These are phyloP conservation scores for Kalmusia sp. DNA, from an alignment of 2,329 filamentous ascomycete species.

Conservation along the genomic window DNA sequence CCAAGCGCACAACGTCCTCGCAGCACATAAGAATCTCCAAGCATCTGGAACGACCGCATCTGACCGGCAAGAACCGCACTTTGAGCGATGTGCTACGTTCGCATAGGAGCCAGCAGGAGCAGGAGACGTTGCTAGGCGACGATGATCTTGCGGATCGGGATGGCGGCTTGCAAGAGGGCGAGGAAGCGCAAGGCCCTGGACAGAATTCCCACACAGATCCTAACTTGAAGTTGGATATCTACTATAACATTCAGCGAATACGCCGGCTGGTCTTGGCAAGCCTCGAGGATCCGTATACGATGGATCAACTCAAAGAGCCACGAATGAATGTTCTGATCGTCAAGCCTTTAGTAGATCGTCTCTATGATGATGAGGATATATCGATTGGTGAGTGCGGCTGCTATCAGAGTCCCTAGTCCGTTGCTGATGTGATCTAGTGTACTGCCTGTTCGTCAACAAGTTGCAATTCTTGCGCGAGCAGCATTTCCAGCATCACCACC, in stretches of 20 bases:
- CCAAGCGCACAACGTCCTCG: conserved; percentile 15
- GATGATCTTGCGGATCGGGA: conserved; percentile 55
- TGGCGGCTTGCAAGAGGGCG: conserved; percentile 51
- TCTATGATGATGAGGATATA: conserved; percentile 80
- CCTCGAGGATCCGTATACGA: conserved; percentile 69
- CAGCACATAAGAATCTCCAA: conserved; percentile 42
- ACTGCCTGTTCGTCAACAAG: conserved; percentile 83
- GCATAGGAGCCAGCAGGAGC: conserved; percentile 55
- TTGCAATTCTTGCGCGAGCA: conserved; percentile 82
- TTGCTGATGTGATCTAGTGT: conserved; percentile 59
- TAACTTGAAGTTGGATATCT: conserved; percentile 72
- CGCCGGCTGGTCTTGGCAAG: conserved; percentile 55
- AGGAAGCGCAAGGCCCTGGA: conserved; percentile 41
- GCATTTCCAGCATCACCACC: conserved; percentile 74
- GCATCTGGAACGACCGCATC: conserved; percentile 41
- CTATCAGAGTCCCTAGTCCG: neutral
- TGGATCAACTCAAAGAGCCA: conserved; percentile 80
- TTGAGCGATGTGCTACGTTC: conserved; percentile 47
- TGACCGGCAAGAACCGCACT: conserved; percentile 39
- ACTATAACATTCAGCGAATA: conserved; percentile 76
- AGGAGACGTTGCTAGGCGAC: conserved; percentile 55
- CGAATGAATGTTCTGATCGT: conserved; percentile 83
- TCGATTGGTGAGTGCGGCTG: conserved; percentile 66
- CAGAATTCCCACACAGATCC: conserved; percentile 58
- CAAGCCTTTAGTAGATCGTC: conserved; percentile 80